Evolutionary conservation across 352 stramenopile species (phyloP).

Genomic region (Phytophthora sp.): DNA sequence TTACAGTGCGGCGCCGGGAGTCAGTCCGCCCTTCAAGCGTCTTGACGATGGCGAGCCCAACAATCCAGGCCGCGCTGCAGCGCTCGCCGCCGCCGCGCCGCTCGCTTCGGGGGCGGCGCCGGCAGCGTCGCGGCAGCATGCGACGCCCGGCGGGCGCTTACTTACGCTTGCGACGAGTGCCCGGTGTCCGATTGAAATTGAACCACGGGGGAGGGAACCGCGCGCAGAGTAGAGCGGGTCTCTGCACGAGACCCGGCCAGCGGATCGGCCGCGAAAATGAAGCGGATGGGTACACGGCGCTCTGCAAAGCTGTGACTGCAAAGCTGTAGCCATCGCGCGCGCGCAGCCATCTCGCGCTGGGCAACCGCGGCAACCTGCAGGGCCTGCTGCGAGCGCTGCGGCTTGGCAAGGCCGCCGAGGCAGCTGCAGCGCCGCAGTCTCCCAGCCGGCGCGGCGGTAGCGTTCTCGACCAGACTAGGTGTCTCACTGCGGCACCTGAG

Average conservation of each 20-base stretch:
- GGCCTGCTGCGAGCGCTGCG: no score
- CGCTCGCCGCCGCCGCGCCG: no score
- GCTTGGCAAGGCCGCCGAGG: neutral
- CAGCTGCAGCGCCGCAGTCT: neutral
- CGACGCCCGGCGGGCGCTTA: conserved; percentile 6
- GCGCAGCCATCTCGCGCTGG: neutral
- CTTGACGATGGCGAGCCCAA: no score
- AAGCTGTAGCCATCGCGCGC: conserved; percentile 7
- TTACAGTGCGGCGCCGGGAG: no score
- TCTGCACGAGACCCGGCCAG: conserved; percentile 7
- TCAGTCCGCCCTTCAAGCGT: no score
- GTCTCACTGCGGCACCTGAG: conserved; percentile 30
- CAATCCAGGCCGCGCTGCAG: no score
- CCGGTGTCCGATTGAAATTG: conserved; percentile 25
- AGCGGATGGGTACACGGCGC: conserved; percentile 7
- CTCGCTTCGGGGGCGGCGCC: neutral
- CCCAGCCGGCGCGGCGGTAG: neutral
- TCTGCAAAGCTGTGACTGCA: no score
- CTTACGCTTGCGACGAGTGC: conserved; percentile 8
- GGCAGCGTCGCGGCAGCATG: neutral
- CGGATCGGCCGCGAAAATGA: conserved; percentile 1
- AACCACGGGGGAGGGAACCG: conserved; percentile 19
- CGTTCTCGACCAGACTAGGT: conserved; percentile 14
- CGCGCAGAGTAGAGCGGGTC: neutral
- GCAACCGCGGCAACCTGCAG: neutral